Conservation (phyloP, 2,329 filamentous ascomycete genomes). For the Aureobasidium sp. region DNA sequence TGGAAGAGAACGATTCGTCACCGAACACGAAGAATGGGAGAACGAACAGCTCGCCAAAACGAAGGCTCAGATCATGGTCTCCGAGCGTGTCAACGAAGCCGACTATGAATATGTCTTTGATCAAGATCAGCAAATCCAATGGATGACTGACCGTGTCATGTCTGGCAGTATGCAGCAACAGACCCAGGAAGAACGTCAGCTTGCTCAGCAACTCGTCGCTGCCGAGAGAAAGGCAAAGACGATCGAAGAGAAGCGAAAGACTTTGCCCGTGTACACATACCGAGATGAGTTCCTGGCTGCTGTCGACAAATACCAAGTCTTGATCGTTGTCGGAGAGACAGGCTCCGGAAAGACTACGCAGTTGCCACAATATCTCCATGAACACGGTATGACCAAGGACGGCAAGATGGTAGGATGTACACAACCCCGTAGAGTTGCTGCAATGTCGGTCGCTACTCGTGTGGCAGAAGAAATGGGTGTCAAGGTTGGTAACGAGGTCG, state of each 20-base stretch:
- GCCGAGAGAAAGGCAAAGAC: slow-evolving; percentile 82
- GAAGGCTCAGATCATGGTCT: slow-evolving; percentile 71
- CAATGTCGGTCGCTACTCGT: slow-evolving; percentile 94
- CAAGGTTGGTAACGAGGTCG: slow-evolving; percentile 84
- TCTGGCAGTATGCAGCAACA: slow-evolving; percentile 60
- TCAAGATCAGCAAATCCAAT: slow-evolving; percentile 79
- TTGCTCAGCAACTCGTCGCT: slow-evolving; percentile 76
- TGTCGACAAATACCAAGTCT: slow-evolving; percentile 73
- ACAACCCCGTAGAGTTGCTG: slow-evolving; percentile 88
- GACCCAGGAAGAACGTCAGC: slow-evolving; percentile 68
- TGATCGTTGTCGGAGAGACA: slow-evolving; percentile 92
- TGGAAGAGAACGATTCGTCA: slow-evolving; percentile 82
- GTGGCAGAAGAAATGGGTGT: slow-evolving; percentile 91
- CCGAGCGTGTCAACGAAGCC: slow-evolving; percentile 68
- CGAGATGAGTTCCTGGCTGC: slow-evolving; percentile 81
- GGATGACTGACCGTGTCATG: slow-evolving; percentile 66
- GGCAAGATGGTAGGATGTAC: slow-evolving; percentile 87
- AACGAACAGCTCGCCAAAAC: slow-evolving; percentile 80
- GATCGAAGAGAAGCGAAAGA: slow-evolving; percentile 88
- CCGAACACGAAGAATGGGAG: slow-evolving; percentile 96
- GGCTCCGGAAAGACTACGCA: slow-evolving; percentile 96
- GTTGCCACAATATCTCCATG: slow-evolving; percentile 85
- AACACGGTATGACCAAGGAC: slow-evolving; percentile 79
- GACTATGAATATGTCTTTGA: slow-evolving; percentile 94
- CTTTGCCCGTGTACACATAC: slow-evolving; percentile 82